phyloP scores from a whole-genome alignment of 2,329 filamentous ascomycete species.

The Aurifilum marmelostoma region DNA sequence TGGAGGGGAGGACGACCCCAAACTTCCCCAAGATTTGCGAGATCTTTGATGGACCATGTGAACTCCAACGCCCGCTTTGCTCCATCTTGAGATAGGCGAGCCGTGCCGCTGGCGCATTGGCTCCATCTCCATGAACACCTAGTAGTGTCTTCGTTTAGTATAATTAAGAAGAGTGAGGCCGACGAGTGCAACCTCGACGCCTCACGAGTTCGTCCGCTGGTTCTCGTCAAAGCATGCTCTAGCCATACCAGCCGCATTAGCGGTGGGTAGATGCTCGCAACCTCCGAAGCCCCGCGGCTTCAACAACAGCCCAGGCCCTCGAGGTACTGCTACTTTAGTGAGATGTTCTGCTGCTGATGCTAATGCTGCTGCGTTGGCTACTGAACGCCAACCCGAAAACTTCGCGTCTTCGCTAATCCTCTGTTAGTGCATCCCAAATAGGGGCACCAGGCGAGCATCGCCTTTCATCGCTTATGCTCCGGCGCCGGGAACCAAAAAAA shows the following conservation, averaged over 20 bases:
- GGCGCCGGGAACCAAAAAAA: neutral
- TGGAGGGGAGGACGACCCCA: constrained; percentile 25
- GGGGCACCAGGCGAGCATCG: neutral
- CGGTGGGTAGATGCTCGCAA: neutral
- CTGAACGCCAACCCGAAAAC: neutral
- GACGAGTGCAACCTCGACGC: neutral
- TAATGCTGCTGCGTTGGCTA: neutral
- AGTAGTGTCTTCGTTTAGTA: neutral
- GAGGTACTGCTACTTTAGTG: neutral
- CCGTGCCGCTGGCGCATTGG: constrained; percentile 28
- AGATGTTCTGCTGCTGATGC: neutral
- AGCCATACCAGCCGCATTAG: neutral
- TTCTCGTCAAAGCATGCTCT: neutral
- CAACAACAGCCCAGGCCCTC: neutral
- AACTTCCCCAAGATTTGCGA: constrained; percentile 29
- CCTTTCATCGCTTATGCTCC: neutral
- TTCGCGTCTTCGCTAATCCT: neutral
- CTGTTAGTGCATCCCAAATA: neutral
- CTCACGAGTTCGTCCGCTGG: neutral
- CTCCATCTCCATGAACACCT: constrained; percentile 22
- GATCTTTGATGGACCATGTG: constrained; percentile 27
- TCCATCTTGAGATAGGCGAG: constrained; percentile 28
- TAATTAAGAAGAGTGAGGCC: constrained; percentile 5
- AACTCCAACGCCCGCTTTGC: constrained; percentile 24
- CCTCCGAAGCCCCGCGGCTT: neutral